These are phyloP conservation scores for Bathelium albidoporum DNA, from an alignment of 495 filamentous ascomycete genomes.

Conservation along the genomic window DNA sequence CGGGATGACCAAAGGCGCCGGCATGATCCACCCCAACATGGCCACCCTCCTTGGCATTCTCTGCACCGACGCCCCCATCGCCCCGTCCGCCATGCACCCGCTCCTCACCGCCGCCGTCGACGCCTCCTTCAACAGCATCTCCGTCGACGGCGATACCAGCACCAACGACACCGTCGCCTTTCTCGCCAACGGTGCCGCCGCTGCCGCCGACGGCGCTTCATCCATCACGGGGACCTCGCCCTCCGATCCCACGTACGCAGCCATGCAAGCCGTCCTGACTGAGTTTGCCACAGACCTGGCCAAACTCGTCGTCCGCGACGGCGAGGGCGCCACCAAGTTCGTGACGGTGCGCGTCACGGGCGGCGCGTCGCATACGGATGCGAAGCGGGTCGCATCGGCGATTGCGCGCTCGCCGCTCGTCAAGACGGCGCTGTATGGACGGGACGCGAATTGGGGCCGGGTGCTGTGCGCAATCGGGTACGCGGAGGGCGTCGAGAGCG, in stretches of 20 bases:
- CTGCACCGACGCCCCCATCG: slow-evolving; percentile 84
- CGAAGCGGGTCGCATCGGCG: slow-evolving; percentile 58
- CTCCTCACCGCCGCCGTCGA: slow-evolving; percentile 68
- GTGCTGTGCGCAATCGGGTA: slow-evolving; percentile 94
- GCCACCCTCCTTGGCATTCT: slow-evolving; percentile 89
- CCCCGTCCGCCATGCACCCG: slow-evolving; percentile 29
- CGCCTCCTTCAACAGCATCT: slow-evolving; percentile 92
- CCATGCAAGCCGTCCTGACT: slow-evolving; percentile 59
- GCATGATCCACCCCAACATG: slow-evolving; percentile 99
- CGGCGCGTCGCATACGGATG: slow-evolving; percentile 47
- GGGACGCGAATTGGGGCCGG: slow-evolving; percentile 97
- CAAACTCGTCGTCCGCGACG: slow-evolving; percentile 88
- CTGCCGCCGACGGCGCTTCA: no score
- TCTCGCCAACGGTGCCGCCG: slow-evolving; percentile 88
- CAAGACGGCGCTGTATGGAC: slow-evolving; percentile 93
- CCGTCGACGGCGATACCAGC: slow-evolving; percentile 89
- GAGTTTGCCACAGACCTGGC: slow-evolving; percentile 73
- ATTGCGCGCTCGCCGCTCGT: slow-evolving; percentile 93
- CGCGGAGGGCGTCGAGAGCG: slow-evolving; percentile 45
- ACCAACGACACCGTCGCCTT: slow-evolving; percentile 95
- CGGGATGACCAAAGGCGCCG: slow-evolving; percentile 96
- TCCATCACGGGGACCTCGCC: no score
- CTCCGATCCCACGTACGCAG: slow-evolving; percentile 41
- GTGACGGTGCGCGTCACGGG: slow-evolving; percentile 81
- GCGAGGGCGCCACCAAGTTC: slow-evolving; percentile 97